Percentiles rank a stretch among this genome's conserved stretches.
Conservation (phyloP, 225 moss, liverwort and hornwort genomes). For the Straminergon stramineum region DNA sequence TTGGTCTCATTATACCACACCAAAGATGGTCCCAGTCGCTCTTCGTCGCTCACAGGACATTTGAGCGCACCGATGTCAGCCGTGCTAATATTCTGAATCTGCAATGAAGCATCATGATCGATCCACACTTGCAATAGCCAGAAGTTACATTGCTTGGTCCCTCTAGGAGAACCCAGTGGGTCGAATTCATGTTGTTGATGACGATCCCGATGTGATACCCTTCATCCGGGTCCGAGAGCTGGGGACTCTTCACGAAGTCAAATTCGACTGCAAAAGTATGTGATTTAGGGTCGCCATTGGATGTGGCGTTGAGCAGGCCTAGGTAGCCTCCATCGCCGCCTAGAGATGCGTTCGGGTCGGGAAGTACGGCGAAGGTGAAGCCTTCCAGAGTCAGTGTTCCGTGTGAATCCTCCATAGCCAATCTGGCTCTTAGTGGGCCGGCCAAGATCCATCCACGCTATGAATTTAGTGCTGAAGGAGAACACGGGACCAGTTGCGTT, state of each 20-base stretch:
- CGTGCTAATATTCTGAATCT: background rate
- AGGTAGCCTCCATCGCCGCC: background rate
- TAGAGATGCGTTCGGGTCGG: background rate
- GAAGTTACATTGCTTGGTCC: background rate
- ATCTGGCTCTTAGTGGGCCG: rapidly evolving
- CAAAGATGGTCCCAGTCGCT: background rate
- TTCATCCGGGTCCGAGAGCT: background rate
- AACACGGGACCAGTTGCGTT: background rate
- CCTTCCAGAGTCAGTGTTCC: background rate
- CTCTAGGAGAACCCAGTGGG: rapidly evolving
- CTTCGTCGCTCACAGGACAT: background rate
- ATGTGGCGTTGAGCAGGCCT: background rate
- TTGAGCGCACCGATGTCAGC: rapidly evolving
- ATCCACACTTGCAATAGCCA: background rate
- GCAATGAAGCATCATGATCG: background rate
- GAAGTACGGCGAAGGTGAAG: background rate
- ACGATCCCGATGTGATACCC: background rate
- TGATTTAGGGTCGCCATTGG: background rate
- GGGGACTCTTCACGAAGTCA: background rate
- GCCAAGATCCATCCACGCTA: rapidly evolving
- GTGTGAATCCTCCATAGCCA: background rate
- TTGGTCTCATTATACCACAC: background rate
- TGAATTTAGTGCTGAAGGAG: background rate
- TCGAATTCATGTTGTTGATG: background rate
- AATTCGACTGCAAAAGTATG: background rate